Base-by-base conservation (phyloP, 108 stramenopile species). In the Nannochloropsis oceanica region DNA sequence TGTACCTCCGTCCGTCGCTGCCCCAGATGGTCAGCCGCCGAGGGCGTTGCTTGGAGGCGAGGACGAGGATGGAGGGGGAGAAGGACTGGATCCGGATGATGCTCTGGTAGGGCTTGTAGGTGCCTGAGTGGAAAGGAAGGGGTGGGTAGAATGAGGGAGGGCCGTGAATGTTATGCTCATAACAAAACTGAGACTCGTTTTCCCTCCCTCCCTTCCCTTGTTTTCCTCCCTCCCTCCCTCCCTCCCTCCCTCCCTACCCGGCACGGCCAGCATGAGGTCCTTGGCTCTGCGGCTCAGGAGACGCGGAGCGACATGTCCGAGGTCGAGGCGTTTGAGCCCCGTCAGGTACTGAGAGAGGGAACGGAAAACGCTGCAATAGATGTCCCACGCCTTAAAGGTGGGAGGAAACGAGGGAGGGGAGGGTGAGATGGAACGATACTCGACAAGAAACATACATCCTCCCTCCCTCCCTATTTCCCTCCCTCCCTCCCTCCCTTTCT, bases 251-350 rank as follows among this genome's bases (percentile, higher is more conserved):
- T 87, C 87, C 59, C 86, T 90, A 26, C 86, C 85, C 13, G 44
- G 87, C 83, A 88, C 88, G 12, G 88, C 88, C 18, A 88, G 80
- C n/a, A n/a, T 26, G 27, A 79, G 27, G 34, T 83, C 27, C n/a
- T 12, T 13, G 14, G 85, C 85, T 25, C 27, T 11, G 22, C n/a
- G 2, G 22, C 8, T n/a, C 12, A 50, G 86, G 11, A 90, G 42
- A 13, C 80, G 84, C 18, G 87, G 87, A 8, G 90, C 88, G 0
- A 90, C 88, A 27, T 90, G 90, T 20, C 86, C 25, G 10, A 90
- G 83, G 79, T 90, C 90, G 8, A 81, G 26, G 9, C 26, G 25
- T 22, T 86, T 86, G 27, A 86, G 27, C 12, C 34, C 34, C 11
- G 46, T 81, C 9, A 86, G 42, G 27, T 86, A 80, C 20, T 24